A percentile compares a stretch with the other conserved stretches of the same genome.
These are phyloP conservation scores for Pelargonium fulgidum DNA, from an alignment of 441 rosid genomes.

Conservation along the genomic window DNA sequence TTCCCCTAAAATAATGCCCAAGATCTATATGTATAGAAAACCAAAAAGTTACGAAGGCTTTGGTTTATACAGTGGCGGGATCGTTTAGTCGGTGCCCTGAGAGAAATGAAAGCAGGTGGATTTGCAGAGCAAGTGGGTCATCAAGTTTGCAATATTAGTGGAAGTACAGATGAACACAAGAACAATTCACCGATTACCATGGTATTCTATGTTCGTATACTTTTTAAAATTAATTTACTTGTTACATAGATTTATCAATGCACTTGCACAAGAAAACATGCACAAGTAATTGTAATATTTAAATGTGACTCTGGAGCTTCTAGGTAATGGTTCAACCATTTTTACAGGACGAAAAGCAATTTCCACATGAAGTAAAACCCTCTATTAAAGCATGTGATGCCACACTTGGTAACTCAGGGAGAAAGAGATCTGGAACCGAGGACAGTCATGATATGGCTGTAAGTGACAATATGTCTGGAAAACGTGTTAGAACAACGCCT, in stretches of 20 bases:
- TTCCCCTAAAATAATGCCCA: neutral
- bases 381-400: slow-evolving; percentile 35
- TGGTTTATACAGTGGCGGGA: slow-evolving; percentile 78
- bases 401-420: slow-evolving; percentile 36
- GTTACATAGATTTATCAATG: slow-evolving; percentile 1
- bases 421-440: slow-evolving; percentile 67
- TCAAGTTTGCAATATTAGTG: slow-evolving; percentile 44
- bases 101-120: slow-evolving; percentile 63
- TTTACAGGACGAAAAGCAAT: slow-evolving; percentile 49
- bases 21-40: slow-evolving; percentile 12
- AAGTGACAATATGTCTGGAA: slow-evolving; percentile 49
- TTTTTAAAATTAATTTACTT: slow-evolving; percentile 14
- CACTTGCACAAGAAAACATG: slow-evolving; percentile 16
- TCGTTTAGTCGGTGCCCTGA: slow-evolving; percentile 67
- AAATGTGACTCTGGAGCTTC: slow-evolving; percentile 18
- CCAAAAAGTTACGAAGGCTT: slow-evolving; percentile 18
- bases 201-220: slow-evolving; percentile 39
- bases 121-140: slow-evolving; percentile 40
- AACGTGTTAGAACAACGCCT: slow-evolving; percentile 59
- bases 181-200: slow-evolving; percentile 38
- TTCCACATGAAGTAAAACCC: slow-evolving; percentile 49
- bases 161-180: slow-evolving; percentile 42
- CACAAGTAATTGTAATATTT: neutral
- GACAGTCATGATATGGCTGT: slow-evolving; percentile 41
- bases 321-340: slow-evolving; percentile 27